Evolutionary conservation across 257 asterid species (phyloP).

Genomic region (Solanum megistacrolobum): DNA sequence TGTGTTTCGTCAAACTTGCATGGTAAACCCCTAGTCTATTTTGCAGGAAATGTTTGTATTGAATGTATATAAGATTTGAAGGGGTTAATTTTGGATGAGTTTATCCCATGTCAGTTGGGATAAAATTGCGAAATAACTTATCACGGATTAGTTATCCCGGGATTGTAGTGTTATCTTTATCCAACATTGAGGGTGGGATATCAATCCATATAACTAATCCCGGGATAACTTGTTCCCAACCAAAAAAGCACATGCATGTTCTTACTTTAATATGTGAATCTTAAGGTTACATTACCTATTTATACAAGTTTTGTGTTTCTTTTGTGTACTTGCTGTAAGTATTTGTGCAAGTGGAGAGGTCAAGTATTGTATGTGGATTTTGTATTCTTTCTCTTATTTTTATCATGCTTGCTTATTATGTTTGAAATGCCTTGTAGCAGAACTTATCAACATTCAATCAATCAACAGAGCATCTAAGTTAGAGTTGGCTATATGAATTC

Average conservation of each 20-base stretch:
- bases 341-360: neutral
- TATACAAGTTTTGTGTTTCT: neutral
- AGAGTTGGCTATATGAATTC: neutral
- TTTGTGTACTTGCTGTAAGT: neutral
- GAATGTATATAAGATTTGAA: neutral
- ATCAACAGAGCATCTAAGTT: neutral
- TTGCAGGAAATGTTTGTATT: neutral
- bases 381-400: neutral
- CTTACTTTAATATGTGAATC: neutral
- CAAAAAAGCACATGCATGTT: neutral
- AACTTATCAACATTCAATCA: neutral
- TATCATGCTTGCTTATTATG: neutral
- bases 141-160: neutral
- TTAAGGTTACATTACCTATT: neutral
- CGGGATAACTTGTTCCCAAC: neutral
- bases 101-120: neutral
- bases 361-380: neutral
- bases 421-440: neutral
- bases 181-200: neutral
- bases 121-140: neutral
- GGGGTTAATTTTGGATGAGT: neutral
- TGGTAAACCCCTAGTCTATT: constrained; percentile 24
- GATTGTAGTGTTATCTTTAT: neutral
- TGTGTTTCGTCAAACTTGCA: constrained; percentile 66
- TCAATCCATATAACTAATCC: neutral